Percentiles rank a stretch among this genome's conserved stretches.
Conservation (phyloP, 306 rosid species). For the Oemleria cerasiformis region DNA sequence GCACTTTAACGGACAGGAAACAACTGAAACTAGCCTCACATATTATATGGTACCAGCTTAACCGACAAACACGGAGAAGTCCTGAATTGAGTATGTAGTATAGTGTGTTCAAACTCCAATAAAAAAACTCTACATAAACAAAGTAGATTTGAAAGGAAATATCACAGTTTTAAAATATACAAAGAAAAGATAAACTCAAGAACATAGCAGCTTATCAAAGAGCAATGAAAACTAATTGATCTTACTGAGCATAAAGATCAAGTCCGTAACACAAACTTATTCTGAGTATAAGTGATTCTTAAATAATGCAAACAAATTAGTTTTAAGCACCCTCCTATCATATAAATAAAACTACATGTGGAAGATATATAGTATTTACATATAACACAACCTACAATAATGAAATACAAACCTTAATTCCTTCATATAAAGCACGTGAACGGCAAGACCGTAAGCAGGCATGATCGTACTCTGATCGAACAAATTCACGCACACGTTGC, state of each 20-base stretch:
- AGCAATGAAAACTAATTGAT: too few species aligned
- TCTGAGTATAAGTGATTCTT: too few species aligned
- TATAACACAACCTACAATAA: neutral
- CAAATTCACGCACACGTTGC: slow-evolving; percentile 91
- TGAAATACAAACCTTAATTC: slow-evolving; percentile 74
- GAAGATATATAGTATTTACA: neutral
- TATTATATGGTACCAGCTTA: neutral
- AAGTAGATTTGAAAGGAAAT: neutral
- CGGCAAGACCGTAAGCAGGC: slow-evolving; percentile 95
- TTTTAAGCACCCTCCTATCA: neutral
- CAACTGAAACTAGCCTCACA: neutral
- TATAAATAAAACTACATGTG: neutral
- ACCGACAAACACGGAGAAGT: neutral
- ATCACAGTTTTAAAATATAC: neutral
- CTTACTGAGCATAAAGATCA: too few species aligned
- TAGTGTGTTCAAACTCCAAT: too few species aligned
- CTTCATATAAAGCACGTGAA: slow-evolving; percentile 97
- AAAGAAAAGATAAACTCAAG: neutral
- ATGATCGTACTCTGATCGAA: slow-evolving; percentile 94
- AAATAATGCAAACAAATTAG: neutral
- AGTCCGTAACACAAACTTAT: too few species aligned
- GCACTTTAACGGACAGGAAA: neutral
- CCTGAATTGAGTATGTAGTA: too few species aligned
- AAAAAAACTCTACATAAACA: too few species aligned
- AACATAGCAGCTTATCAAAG: too few species aligned